Percentiles rank a stretch among this genome's conserved stretches.
phyloP scores from a whole-genome alignment of 768 basidiomycete species.

The Leucosporidium scottii region DNA sequence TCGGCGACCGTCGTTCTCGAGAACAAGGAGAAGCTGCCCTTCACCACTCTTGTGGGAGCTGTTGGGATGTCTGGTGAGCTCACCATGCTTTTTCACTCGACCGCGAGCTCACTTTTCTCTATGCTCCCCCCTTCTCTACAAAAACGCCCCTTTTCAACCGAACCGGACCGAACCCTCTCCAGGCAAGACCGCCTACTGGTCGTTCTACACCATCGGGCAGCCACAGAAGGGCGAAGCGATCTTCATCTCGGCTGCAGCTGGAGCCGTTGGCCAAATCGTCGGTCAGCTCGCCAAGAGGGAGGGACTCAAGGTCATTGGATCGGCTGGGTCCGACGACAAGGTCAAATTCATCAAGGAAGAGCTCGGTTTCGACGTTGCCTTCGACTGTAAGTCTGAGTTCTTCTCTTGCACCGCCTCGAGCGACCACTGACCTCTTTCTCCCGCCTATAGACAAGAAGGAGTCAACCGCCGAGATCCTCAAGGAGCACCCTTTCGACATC shows the following conservation, averaged over 20 bases:
- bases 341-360: slow-evolving; percentile 55
- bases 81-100: too few relatives aligned
- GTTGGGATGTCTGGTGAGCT: too few relatives aligned
- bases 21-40: too few relatives aligned
- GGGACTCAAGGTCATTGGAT: slow-evolving; percentile 60
- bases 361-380: slow-evolving; percentile 62
- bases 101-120: too few relatives aligned
- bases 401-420: too few relatives aligned
- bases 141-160: too few relatives aligned
- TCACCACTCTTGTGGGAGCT: too few relatives aligned
- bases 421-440: not conserved
- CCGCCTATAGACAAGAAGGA: slow-evolving; percentile 32
- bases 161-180: too few relatives aligned
- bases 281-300: slow-evolving; percentile 46
- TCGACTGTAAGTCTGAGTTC: slow-evolving; percentile 50
- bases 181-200: too few relatives aligned
- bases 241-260: slow-evolving; percentile 28
- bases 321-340: slow-evolving; percentile 65
- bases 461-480: slow-evolving; percentile 21
- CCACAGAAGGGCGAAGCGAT: not conserved
- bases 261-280: slow-evolving; percentile 59
- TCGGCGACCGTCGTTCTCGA: too few relatives aligned
- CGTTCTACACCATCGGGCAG: too few relatives aligned
- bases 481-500: slow-evolving; percentile 29
- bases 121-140: too few relatives aligned